phyloP scores from a whole-genome alignment of 192 early-diverging fungal genomes.

The Backusella luteola region DNA sequence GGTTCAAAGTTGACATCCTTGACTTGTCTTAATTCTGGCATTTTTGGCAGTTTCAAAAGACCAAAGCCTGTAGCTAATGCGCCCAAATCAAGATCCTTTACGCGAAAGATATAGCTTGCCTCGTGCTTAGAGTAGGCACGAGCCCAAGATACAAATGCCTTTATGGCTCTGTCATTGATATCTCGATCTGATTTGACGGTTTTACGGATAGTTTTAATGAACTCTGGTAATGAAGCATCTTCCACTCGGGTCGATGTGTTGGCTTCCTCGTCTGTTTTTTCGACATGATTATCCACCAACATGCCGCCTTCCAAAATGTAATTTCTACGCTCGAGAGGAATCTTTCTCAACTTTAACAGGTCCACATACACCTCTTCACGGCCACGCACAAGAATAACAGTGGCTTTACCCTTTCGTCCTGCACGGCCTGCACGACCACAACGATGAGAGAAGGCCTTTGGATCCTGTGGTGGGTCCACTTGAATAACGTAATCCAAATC shows the following conservation, averaged over 20 bases:
- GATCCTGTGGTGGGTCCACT: slow-evolving; percentile 94
- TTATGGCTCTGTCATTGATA: slow-evolving; percentile 71
- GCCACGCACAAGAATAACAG: slow-evolving; percentile 79
- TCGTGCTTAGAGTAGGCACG: slow-evolving; percentile 95
- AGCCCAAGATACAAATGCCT: slow-evolving; percentile 89
- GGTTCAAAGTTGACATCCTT: not conserved
- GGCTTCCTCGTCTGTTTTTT: slow-evolving; percentile 35
- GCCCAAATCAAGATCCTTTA: slow-evolving; percentile 80
- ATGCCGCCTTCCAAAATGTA: slow-evolving; percentile 51
- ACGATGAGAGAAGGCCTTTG: slow-evolving; percentile 92
- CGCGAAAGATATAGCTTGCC: slow-evolving; percentile 86
- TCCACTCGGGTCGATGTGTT: slow-evolving; percentile 19
- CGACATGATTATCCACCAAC: slow-evolving; percentile 33
- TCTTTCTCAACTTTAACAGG: slow-evolving; percentile 84
- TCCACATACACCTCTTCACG: slow-evolving; percentile 89
- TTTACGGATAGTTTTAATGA: slow-evolving; percentile 55
- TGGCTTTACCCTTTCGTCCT: slow-evolving; percentile 81
- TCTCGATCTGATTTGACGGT: slow-evolving; percentile 73
- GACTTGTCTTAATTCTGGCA: slow-evolving; percentile 81
- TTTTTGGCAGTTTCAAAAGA: slow-evolving; percentile 81
- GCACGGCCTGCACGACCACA: slow-evolving; percentile 92
- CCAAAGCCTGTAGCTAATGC: slow-evolving; percentile 79
- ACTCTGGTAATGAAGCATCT: slow-evolving; percentile 46
- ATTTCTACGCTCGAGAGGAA: slow-evolving; percentile 60
- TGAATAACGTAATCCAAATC: slow-evolving; percentile 95